Evolutionary conservation across 768 basidiomycete genomes (phyloP).

Genomic region (Lyophyllum semitale): DNA sequence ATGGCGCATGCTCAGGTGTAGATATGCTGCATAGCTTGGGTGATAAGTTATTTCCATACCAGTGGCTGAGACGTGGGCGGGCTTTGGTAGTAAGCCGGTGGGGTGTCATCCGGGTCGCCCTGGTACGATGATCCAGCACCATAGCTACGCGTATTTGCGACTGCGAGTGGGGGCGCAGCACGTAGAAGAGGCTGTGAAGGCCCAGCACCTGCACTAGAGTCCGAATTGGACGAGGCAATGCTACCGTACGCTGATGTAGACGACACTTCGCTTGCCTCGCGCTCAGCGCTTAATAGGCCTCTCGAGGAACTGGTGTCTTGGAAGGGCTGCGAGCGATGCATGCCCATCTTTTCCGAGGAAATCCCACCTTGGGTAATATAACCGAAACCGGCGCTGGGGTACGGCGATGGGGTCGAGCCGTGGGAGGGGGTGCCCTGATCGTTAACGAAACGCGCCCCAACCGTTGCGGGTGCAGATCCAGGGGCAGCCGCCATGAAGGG

Average conservation of each 20-base stretch:
- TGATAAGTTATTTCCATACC: too few relatives aligned
- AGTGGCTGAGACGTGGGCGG: neutral
- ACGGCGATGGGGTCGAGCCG: neutral
- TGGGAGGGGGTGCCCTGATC: neutral
- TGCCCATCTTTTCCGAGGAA: neutral
- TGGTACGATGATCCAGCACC: neutral
- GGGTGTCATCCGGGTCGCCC: neutral
- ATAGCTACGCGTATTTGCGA: neutral
- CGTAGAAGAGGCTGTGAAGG: neutral
- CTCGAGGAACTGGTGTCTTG: neutral
- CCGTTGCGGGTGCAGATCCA: neutral
- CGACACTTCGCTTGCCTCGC: neutral
- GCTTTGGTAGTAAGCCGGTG: slow-evolving; percentile 4
- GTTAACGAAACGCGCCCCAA: neutral
- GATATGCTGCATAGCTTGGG: too few relatives aligned
- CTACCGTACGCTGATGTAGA: neutral
- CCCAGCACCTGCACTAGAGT: neutral
- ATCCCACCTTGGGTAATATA: neutral
- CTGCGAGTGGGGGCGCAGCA: neutral
- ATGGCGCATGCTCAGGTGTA: too few relatives aligned
- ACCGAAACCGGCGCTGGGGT: neutral
- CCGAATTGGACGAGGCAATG: neutral
- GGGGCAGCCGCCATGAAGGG: neutral
- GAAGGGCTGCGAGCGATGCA: neutral
- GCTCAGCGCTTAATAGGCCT: neutral